phyloP scores from a whole-genome alignment of 345 rosid genomes.

The Melaleuca alternifolia region DNA sequence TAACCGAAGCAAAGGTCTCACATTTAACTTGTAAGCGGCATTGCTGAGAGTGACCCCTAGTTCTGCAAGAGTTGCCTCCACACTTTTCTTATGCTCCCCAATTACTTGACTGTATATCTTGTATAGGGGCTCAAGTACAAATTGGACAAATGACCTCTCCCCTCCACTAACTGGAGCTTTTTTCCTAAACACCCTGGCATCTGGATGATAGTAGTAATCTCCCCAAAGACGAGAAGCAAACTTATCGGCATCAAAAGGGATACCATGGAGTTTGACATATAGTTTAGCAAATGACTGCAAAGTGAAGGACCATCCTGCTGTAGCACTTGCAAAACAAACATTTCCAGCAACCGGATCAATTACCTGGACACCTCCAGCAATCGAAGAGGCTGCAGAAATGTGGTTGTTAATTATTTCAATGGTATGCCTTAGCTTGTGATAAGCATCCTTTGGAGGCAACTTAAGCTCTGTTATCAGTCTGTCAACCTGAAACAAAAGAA shows the following conservation, averaged over 20 bases:
- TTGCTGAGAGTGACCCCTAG: slow-evolving; percentile 89
- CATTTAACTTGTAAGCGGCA: slow-evolving; percentile 84
- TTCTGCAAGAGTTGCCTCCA: slow-evolving; percentile 91
- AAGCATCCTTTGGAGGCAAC: slow-evolving; percentile 97
- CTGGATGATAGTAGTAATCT: slow-evolving; percentile 75
- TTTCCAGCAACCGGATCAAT: slow-evolving; percentile 93
- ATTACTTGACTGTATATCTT: slow-evolving; percentile 96
- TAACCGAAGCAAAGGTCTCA: slow-evolving; percentile 81
- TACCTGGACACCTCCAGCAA: slow-evolving; percentile 74
- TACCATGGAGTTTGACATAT: slow-evolving; percentile 87
- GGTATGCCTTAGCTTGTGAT: slow-evolving; percentile 91
- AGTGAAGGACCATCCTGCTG: slow-evolving; percentile 97
- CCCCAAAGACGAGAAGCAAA: slow-evolving; percentile 97
- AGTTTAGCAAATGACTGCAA: slow-evolving; percentile 91
- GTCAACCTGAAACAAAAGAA: slow-evolving; percentile 55
- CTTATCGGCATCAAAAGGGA: slow-evolving; percentile 79
- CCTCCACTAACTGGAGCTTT: slow-evolving; percentile 75
- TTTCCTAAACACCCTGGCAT: slow-evolving; percentile 59
- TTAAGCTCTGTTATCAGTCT: slow-evolving; percentile 91
- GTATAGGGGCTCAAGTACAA: slow-evolving; percentile 92
- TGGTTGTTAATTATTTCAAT: slow-evolving; percentile 89
- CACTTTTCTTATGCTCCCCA: slow-evolving; percentile 97
- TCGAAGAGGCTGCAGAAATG: slow-evolving; percentile 78
- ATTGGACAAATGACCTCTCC: slow-evolving; percentile 89
- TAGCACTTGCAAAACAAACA: slow-evolving; percentile 91